Conservation (phyloP, 306 rosid genomes). For the Arachis hypogaea region DNA sequence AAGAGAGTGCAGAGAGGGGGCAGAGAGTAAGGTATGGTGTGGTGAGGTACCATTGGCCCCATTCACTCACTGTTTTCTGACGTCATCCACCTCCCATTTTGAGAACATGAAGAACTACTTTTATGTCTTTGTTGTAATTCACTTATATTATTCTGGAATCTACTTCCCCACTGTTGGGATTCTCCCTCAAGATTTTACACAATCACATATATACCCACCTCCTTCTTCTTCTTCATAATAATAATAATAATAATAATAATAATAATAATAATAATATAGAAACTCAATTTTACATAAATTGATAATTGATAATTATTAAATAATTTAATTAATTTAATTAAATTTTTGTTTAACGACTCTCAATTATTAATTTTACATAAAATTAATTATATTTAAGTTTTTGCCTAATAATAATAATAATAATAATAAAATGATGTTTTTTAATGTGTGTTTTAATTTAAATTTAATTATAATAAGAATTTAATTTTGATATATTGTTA, state of each 20-base stretch:
- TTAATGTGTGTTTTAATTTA: too few relatives aligned
- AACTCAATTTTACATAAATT: too few relatives aligned
- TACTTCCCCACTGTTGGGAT: constrained; percentile 67
- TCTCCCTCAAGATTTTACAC: constrained; percentile 67
- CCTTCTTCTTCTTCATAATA: constrained; percentile 28
- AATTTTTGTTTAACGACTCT: too few relatives aligned
- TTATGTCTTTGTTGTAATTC: constrained; percentile 44
- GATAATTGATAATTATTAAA: too few relatives aligned
- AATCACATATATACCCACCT: not conserved
- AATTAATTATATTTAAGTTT: too few relatives aligned
- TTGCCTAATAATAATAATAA: constrained; percentile 36
- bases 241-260: not conserved
- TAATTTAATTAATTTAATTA: too few relatives aligned
- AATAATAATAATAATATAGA: too few relatives aligned
- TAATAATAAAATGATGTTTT: constrained; percentile 19
- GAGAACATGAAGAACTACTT: constrained; percentile 33
- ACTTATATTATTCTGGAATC: constrained; percentile 52
- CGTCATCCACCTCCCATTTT: constrained; percentile 38
- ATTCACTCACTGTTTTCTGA: constrained; percentile 33
- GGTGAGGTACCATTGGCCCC: constrained; percentile 46
- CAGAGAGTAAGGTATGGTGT: constrained; percentile 40
- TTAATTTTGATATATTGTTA: too few relatives aligned
- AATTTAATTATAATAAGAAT: too few relatives aligned
- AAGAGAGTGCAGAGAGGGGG: not conserved
- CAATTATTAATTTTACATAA: too few relatives aligned